phyloP scores from a whole-genome alignment of 768 basidiomycete species.

The Leccinellum albellum region DNA sequence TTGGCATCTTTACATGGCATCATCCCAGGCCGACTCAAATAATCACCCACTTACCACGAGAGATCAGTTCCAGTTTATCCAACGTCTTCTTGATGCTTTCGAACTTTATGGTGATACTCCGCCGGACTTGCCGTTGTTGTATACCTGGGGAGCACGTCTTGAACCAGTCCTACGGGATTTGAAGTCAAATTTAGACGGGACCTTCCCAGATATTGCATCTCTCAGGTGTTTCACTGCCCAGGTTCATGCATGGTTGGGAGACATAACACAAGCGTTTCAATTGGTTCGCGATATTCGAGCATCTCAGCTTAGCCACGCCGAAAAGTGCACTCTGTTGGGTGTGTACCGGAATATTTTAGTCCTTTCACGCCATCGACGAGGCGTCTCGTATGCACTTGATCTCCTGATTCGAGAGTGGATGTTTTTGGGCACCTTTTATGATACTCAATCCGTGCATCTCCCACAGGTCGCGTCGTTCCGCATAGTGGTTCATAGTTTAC shows the following conservation, averaged over 20 bases:
- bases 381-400: slow-evolving; percentile 34
- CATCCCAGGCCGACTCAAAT: slow-evolving; percentile 7
- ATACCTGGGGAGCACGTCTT: slow-evolving; percentile 38
- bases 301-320: slow-evolving; percentile 16
- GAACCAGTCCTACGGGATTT: slow-evolving; percentile 30
- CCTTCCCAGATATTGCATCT: slow-evolving; percentile 16
- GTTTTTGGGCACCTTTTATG: slow-evolving; percentile 25
- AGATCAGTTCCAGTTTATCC: slow-evolving; percentile 29
- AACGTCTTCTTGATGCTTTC: slow-evolving; percentile 16
- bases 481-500: slow-evolving; percentile 21
- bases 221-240: slow-evolving; percentile 32
- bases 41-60: slow-evolving; percentile 12
- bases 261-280: slow-evolving; percentile 33
- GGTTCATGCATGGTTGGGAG: slow-evolving; percentile 35
- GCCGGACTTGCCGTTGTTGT: slow-evolving; percentile 21
- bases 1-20: slow-evolving; percentile 38
- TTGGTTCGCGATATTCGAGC: slow-evolving; percentile 25
- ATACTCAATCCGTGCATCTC: background rate
- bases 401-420: slow-evolving; percentile 40
- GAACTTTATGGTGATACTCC: slow-evolving; percentile 12
- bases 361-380: slow-evolving; percentile 33
- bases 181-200: slow-evolving; percentile 19
- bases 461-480: slow-evolving; percentile 28
- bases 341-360: slow-evolving; percentile 39
- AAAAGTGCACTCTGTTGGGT: slow-evolving; percentile 20